phyloP scores from a whole-genome alignment of 139 green algal genomes.

The Tetraselmis chui region DNA sequence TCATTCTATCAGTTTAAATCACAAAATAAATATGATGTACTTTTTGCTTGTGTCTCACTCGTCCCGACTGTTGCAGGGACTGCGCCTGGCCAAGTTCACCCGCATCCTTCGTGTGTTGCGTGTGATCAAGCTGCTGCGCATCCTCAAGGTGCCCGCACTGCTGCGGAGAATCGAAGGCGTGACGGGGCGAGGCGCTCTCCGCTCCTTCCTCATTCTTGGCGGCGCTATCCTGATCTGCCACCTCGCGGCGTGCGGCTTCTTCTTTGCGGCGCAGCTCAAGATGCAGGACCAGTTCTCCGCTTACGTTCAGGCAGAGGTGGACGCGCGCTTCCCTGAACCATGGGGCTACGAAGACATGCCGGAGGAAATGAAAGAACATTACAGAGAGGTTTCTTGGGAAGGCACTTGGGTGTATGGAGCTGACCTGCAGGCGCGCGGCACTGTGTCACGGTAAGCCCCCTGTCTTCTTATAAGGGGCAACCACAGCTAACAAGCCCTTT shows the following conservation, averaged over 20 bases:
- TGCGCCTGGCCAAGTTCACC: constrained; percentile 12
- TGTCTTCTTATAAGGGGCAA: no score
- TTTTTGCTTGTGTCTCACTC: no score
- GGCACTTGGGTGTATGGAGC: no score
- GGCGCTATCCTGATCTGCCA: constrained; percentile 35
- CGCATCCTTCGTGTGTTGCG: constrained; percentile 30
- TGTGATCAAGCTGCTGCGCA: constrained; percentile 28
- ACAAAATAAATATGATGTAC: no score
- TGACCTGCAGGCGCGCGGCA: no score
- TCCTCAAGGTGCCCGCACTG: constrained; percentile 25
- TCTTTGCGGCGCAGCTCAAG: constrained; percentile 20
- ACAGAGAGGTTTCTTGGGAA: no score
- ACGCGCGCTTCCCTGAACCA: no score
- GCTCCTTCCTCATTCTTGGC: constrained; percentile 25
- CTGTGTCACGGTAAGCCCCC: no score
- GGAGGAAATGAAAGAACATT: no score
- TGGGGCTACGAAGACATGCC: no score
- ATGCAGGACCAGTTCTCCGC: constrained; percentile 1
- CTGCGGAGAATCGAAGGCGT: constrained; percentile 26
- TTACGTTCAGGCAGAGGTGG: no score
- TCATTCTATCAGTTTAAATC: background rate
- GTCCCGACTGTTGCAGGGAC: background rate
- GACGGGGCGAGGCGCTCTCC: constrained; percentile 15
- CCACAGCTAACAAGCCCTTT: no score
- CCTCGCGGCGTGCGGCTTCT: constrained; percentile 46